Conservation (phyloP, 768 basidiomycete genomes). For the Nevesoporus exiguus region DNA sequence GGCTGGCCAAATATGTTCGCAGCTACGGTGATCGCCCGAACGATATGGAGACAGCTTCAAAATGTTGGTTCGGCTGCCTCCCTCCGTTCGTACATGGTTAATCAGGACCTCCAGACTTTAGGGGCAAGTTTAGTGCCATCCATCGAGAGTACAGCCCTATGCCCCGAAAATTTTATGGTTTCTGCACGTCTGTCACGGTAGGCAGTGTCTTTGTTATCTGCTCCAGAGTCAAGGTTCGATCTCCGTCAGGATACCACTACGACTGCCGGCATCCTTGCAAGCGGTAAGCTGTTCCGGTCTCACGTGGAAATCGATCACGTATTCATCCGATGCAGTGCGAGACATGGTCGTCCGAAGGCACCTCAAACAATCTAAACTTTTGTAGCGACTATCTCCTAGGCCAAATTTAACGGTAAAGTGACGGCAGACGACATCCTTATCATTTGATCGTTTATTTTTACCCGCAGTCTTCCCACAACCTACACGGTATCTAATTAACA, state of each 20-base stretch:
- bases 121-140: conserved; percentile 70
- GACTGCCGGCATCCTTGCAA: conserved; percentile 73
- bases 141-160: conserved; percentile 72
- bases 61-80: conserved; percentile 45
- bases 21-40: conserved; percentile 69
- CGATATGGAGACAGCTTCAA: conserved; percentile 62
- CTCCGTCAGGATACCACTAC: conserved; percentile 58
- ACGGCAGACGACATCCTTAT: neutral
- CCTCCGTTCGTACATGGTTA: neutral
- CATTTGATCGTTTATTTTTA: neutral
- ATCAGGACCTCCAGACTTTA: conserved; percentile 47
- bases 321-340: conserved; percentile 45
- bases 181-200: conserved; percentile 74
- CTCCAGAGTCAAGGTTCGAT: neutral
- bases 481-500: conserved; percentile 5
- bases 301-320: neutral
- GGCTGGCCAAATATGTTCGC: conserved; percentile 63
- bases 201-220: conserved; percentile 6
- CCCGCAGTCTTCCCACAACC: neutral
- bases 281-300: conserved; percentile 43
- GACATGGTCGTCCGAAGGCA: conserved; percentile 83
- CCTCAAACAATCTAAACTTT: conserved; percentile 66
- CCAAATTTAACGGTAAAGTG: conserved; percentile 8
- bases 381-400: conserved; percentile 35
- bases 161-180: conserved; percentile 74